Evolutionary conservation across 495 filamentous ascomycete genomes (phyloP).

Genomic region (Penicillium robsamsonii): DNA sequence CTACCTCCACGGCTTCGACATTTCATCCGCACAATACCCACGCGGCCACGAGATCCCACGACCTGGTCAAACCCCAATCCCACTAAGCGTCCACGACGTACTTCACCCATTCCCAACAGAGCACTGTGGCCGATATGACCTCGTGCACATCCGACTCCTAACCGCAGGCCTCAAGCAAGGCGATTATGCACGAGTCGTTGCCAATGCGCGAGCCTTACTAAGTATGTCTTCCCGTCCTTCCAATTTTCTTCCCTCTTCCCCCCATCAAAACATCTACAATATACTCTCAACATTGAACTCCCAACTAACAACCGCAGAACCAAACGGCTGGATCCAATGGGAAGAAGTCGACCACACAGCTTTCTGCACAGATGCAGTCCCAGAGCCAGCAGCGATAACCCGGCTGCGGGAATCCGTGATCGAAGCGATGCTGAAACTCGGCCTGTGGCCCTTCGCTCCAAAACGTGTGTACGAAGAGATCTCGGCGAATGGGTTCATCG

Average conservation of each 20-base stretch:
- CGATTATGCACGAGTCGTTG: conserved; percentile 21
- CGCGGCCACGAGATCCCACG: conserved; percentile 1
- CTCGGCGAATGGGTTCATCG: conserved; percentile 1
- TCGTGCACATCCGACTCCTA: conserved; percentile 37
- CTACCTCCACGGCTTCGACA: conserved; percentile 39
- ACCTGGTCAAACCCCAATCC: conserved; percentile 7
- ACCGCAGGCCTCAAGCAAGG: conserved; percentile 25
- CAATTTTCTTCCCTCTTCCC: neutral
- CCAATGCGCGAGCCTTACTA: conserved; percentile 28
- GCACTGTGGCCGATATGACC: conserved; percentile 31
- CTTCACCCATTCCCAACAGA: conserved; percentile 30
- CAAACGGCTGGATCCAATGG: conserved; percentile 40
- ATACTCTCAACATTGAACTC: neutral
- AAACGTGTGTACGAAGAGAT: conserved; percentile 17
- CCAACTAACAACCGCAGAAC: conserved; percentile 20
- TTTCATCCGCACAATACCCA: conserved; percentile 35
- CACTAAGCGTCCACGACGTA: conserved; percentile 30
- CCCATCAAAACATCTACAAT: neutral
- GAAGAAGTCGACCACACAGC: conserved; percentile 29
- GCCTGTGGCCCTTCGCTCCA: conserved; percentile 17
- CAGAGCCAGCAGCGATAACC: conserved; percentile 12
- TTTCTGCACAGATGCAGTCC: conserved; percentile 17
- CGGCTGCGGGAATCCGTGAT: conserved; percentile 11
- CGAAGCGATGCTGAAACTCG: conserved; percentile 18
- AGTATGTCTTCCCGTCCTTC: conserved; percentile 24